A percentile compares a stretch with the other conserved stretches of the same genome.
Conservation (phyloP, 495 filamentous ascomycete genomes). For the Lichenothelia convexa region DNA sequence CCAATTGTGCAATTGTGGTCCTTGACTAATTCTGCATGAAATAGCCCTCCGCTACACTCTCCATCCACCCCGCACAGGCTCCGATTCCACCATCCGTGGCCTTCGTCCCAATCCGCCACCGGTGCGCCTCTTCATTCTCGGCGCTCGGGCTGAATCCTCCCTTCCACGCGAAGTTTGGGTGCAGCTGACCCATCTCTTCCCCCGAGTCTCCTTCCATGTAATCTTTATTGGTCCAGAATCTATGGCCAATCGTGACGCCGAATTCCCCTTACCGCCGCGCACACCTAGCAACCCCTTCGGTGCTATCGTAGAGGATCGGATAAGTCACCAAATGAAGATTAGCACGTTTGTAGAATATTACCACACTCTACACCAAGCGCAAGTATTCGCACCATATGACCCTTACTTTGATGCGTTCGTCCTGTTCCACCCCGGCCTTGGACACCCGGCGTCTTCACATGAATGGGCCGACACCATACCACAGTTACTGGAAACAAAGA, state of each 20-base stretch:
- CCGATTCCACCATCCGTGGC: conserved; percentile 53
- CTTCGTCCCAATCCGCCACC: conserved; percentile 69
- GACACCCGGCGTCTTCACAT: conserved; percentile 77
- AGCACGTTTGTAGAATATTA: conserved; percentile 96
- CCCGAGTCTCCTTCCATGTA: conserved; percentile 56
- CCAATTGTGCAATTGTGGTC: not conserved
- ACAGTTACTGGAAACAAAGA: conserved; percentile 80
- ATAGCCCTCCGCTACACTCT: conserved; percentile 84
- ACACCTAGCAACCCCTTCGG: conserved; percentile 79
- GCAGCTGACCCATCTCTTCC: conserved; percentile 82
- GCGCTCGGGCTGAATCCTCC: conserved; percentile 89
- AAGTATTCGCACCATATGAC: conserved; percentile 81
- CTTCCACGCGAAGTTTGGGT: conserved; percentile 87
- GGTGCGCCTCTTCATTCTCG: conserved; percentile 81
- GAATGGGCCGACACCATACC: conserved; percentile 89
- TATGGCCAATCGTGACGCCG: conserved; percentile 75
- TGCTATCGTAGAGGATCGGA: conserved; percentile 71
- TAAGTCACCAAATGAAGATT: conserved; percentile 77
- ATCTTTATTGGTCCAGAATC: conserved; percentile 93
- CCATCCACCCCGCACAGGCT: conserved; percentile 67
- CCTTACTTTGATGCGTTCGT: conserved; percentile 96
- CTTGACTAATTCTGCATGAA: conserved; percentile 7
- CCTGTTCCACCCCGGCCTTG: conserved; percentile 87
- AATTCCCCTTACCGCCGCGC: conserved; percentile 76
- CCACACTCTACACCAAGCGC: conserved; percentile 82